Evolutionary conservation across 1,139 yeast genomes (phyloP).

Genomic region (Geotrichum macrosporum): DNA sequence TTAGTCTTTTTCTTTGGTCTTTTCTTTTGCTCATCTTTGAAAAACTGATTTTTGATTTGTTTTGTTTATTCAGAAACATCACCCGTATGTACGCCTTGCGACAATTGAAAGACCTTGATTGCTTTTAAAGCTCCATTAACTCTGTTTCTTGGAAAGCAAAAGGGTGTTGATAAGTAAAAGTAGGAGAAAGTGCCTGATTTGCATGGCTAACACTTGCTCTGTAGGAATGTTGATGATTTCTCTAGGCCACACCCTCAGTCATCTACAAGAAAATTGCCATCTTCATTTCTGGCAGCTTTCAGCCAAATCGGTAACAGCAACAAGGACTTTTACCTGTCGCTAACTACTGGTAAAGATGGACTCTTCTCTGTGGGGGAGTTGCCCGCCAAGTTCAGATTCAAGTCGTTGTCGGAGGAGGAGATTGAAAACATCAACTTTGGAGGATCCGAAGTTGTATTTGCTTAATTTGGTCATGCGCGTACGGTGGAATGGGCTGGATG

Average conservation of each 20-base stretch:
- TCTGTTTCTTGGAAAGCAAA: constrained; percentile 41
- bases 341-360: constrained; percentile 48
- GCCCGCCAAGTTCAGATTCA: constrained; percentile 66
- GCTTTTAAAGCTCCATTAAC: constrained; percentile 39
- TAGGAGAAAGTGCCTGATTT: no score
- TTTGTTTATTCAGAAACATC: no score
- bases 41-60: no score
- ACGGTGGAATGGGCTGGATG: no score
- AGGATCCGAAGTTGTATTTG: constrained; percentile 53
- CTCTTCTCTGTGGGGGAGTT: constrained; percentile 58
- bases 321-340: constrained; percentile 32
- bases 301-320: constrained; percentile 41
- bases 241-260: constrained; percentile 46
- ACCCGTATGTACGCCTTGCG: no score
- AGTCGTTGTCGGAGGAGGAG: constrained; percentile 56
- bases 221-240: constrained; percentile 37
- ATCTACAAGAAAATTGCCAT: constrained; percentile 46
- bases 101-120: constrained; percentile 29
- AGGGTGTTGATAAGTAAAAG: constrained; percentile 27
- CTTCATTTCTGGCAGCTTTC: constrained; percentile 44
- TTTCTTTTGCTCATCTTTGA: no score
- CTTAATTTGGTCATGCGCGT: background rate
- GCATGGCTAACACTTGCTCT: constrained; percentile 21
- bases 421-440: constrained; percentile 70
- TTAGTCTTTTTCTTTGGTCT: no score